Conservation (phyloP, 1,284 basidiomycete genomes). For the Pyrrhoderma noxium region DNA sequence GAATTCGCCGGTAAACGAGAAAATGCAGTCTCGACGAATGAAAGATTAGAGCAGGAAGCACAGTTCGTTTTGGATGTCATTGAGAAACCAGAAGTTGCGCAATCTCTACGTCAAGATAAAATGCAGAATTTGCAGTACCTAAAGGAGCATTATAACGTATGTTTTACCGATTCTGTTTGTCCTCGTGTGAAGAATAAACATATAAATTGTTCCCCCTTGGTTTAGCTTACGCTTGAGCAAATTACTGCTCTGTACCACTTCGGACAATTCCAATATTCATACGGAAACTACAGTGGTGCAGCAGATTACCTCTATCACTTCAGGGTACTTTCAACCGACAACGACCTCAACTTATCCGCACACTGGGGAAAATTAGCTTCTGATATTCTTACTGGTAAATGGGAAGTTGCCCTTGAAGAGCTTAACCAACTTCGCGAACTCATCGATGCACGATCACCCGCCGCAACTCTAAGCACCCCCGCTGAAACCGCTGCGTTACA, state of each 20-base stretch:
- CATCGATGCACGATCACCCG: conserved; percentile 70
- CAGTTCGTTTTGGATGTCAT: conserved; percentile 94
- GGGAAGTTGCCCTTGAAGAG: conserved; percentile 91
- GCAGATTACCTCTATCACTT: conserved; percentile 99
- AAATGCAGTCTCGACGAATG: conserved; percentile 77
- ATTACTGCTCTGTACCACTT: conserved; percentile 96
- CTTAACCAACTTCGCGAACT: conserved; percentile 89
- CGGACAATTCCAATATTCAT: conserved; percentile 96
- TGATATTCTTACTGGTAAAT: conserved; percentile 91
- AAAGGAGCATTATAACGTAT: conserved; percentile 86
- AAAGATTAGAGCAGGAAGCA: conserved; percentile 81
- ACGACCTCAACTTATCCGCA: conserved; percentile 86
- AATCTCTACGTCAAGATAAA: conserved; percentile 89
- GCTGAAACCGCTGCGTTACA: conserved; percentile 59
- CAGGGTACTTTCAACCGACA: conserved; percentile 91
- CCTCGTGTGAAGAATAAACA: conserved; percentile 12
- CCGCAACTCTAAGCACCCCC: conserved; percentile 38
- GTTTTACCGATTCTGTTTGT: conserved; percentile 26
- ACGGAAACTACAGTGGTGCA: conserved; percentile 93
- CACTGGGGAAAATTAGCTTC: conserved; percentile 98
- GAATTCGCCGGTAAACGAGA: conserved; percentile 80
- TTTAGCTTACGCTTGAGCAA: conserved; percentile 85
- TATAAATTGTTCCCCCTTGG: neutral
- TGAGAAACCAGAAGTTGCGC: conserved; percentile 91
- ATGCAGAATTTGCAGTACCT: conserved; percentile 93